Conservation (phyloP, 495 filamentous ascomycete genomes). For the Lichina pygmaea region DNA sequence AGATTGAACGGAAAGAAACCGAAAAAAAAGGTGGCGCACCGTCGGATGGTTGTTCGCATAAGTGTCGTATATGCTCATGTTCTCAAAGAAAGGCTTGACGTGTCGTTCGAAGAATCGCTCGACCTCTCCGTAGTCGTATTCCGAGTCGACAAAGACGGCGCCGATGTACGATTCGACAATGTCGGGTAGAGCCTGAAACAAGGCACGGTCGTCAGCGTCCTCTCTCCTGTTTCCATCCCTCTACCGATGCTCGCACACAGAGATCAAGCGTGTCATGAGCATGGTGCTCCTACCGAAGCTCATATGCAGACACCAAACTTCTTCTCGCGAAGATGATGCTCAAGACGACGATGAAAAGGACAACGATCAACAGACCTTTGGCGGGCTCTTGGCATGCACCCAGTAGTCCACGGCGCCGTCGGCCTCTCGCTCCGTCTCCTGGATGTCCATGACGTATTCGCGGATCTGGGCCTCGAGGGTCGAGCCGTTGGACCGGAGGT, state of each 20-base stretch:
- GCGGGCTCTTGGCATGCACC: conserved; percentile 38
- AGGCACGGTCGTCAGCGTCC: too few relatives aligned
- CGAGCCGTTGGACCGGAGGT: conserved; percentile 34
- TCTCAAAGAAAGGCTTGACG: conserved; percentile 53
- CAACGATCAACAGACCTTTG: conserved; percentile 23
- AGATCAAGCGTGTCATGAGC: neutral
- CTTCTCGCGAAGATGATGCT: too few relatives aligned
- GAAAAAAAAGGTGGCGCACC: conserved; percentile 14
- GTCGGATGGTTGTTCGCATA: conserved; percentile 76
- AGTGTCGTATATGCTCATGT: conserved; percentile 71
- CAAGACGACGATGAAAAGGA: too few relatives aligned
- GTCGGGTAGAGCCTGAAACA: conserved; percentile 44
- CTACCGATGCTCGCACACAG: too few relatives aligned
- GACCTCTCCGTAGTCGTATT: conserved; percentile 47
- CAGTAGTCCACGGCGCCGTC: conserved; percentile 40
- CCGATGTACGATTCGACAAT: conserved; percentile 77
- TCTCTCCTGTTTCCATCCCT: too few relatives aligned
- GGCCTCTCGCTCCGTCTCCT: conserved; percentile 21
- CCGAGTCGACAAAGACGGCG: conserved; percentile 76
- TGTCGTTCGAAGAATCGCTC: conserved; percentile 49
- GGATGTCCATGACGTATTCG: conserved; percentile 42
- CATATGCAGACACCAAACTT: too few relatives aligned
- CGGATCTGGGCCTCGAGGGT: conserved; percentile 32
- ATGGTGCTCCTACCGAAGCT: neutral
- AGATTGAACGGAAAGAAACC: conserved; percentile 4